Conservation (phyloP, 352 stramenopile genomes). For the Phytophthora meadii region DNA sequence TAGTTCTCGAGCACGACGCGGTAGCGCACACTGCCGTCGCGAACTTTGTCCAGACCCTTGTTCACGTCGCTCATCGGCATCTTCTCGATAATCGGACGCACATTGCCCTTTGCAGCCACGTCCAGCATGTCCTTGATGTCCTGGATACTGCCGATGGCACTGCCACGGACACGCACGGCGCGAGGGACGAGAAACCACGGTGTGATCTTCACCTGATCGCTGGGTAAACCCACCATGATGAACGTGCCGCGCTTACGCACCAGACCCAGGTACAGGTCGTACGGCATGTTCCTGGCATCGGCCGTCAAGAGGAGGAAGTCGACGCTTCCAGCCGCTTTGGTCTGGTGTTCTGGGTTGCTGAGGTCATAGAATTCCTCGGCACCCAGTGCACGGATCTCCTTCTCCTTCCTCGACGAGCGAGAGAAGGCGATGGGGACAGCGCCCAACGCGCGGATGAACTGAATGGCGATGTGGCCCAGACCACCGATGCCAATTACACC, state of each 20-base stretch:
- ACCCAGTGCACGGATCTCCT: constrained; percentile 18
- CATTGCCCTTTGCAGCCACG: too few species aligned
- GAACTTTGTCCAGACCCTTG: background rate
- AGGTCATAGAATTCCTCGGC: constrained; percentile 26
- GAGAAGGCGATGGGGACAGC: constrained; percentile 21
- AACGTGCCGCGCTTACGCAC: constrained; percentile 21
- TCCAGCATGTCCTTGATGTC: constrained; percentile 12
- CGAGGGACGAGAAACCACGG: constrained; percentile 27
- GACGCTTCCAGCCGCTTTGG: constrained; percentile 32
- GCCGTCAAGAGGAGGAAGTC: constrained; percentile 41
- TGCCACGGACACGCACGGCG: constrained; percentile 15
- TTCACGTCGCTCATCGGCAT: too few species aligned
- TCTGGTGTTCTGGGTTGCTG: constrained; percentile 24
- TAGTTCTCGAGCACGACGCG: constrained; percentile 55
- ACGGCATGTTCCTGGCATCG: constrained; percentile 42
- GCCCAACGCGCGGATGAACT: constrained; percentile 52
- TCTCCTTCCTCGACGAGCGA: constrained; percentile 19
- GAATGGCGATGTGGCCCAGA: constrained; percentile 39
- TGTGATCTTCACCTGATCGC: constrained; percentile 54
- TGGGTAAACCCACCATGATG: constrained; percentile 40
- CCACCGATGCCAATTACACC: constrained; percentile 54
- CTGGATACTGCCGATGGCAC: constrained; percentile 18
- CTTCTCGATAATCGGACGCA: too few species aligned
- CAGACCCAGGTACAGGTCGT: constrained; percentile 36
- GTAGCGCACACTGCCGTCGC: constrained; percentile 3